Conservation (phyloP, 106 monocot species). For the Gastrodia elata region DNA sequence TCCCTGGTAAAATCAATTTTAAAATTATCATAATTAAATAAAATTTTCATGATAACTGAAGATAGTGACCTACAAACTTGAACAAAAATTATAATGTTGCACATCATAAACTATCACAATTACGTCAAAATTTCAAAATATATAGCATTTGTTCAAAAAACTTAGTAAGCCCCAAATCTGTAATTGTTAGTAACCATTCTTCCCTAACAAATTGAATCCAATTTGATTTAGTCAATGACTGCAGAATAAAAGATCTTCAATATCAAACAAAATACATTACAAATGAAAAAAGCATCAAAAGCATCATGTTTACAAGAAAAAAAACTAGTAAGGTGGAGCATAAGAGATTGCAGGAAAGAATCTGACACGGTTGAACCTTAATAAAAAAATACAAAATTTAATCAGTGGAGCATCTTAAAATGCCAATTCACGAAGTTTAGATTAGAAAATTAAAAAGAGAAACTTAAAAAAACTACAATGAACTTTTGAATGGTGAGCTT, state of each 20-base stretch:
- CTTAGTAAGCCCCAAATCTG: not conserved
- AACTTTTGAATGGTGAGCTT: too few relatives aligned
- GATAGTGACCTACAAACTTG: not conserved
- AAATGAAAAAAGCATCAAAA: not conserved
- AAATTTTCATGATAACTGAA: not conserved
- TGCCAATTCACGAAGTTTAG: too few relatives aligned
- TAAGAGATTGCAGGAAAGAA: not conserved
- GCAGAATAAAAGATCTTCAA: not conserved
- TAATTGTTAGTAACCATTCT: not conserved
- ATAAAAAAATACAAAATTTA: not conserved
- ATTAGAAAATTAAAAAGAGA: too few relatives aligned
- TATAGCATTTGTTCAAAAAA: not conserved
- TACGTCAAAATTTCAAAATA: not conserved
- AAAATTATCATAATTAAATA: not conserved
- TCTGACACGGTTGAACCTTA: not conserved
- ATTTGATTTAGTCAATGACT: not conserved
- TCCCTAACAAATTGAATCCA: not conserved
- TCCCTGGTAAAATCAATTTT: constrained; percentile 31
- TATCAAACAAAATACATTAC: not conserved
- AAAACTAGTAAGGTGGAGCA: not conserved
- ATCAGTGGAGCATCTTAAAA: too few relatives aligned
- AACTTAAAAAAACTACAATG: too few relatives aligned
- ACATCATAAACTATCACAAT: not conserved
- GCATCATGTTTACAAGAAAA: not conserved
- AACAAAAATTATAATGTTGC: not conserved